These are phyloP conservation scores for Xylaria sp. DNA, from an alignment of 2,329 filamentous ascomycete species.

Conservation along the genomic window DNA sequence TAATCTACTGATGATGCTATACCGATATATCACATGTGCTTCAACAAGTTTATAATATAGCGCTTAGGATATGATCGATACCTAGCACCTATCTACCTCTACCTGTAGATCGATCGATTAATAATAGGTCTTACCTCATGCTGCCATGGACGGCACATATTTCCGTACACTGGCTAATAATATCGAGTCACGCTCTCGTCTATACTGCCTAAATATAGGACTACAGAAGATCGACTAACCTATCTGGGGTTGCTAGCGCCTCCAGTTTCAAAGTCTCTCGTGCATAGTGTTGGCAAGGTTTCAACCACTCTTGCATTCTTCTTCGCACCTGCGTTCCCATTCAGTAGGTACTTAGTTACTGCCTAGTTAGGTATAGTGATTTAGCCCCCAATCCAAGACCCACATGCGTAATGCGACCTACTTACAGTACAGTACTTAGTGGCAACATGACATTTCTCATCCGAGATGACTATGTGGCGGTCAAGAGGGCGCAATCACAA, in stretches of 20 bases:
- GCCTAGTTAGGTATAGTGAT: too few species aligned
- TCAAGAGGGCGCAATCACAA: neutral
- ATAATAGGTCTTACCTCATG: neutral
- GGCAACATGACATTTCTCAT: neutral
- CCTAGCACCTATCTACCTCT: too few species aligned
- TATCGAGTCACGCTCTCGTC: neutral
- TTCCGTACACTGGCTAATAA: neutral
- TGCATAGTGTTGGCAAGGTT: neutral
- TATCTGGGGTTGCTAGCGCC: neutral
- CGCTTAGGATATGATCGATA: neutral
- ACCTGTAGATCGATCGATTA: too few species aligned
- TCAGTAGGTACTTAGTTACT: too few species aligned
- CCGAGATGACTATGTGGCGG: conserved; percentile 1
- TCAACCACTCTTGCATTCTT: neutral
- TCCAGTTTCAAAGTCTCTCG: neutral
- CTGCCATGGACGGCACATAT: neutral
- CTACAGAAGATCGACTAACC: conserved; percentile 2
- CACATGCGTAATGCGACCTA: neutral
- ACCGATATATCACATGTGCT: neutral
- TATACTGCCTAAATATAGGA: conserved; percentile 9
- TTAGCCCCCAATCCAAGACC: conserved; percentile 13
- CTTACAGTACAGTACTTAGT: neutral
- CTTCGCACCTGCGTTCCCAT: neutral
- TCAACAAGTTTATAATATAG: neutral
- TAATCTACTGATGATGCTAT: neutral